Conservation (phyloP, 306 rosid genomes). For the Lathyrus tuberosus region DNA sequence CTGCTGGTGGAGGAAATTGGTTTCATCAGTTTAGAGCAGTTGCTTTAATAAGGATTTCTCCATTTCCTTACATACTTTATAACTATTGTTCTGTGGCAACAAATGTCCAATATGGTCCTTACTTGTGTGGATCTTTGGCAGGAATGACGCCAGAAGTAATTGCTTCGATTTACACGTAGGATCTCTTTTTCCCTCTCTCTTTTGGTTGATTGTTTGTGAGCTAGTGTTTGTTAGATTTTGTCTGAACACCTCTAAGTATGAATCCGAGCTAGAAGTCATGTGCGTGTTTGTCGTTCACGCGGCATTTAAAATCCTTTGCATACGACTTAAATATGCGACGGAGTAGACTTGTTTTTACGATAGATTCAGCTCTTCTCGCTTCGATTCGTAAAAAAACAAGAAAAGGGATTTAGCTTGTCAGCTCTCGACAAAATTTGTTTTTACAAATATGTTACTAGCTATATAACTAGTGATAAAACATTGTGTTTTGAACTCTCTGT, state of each 20-base stretch:
- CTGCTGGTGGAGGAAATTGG: conserved; percentile 92
- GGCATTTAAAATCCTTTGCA: no score
- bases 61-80: conserved; percentile 85
- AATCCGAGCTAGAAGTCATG: no score
- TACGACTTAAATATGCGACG: no score
- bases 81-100: conserved; percentile 94
- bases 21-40: conserved; percentile 87
- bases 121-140: conserved; percentile 78
- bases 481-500: conserved; percentile 12
- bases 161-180: conserved; percentile 85
- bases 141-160: conserved; percentile 85
- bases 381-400: no score
- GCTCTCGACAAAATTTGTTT: no score
- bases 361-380: no score
- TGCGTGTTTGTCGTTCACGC: no score
- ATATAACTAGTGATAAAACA: conserved; percentile 1
- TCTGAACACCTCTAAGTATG: no score
- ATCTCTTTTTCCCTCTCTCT: conserved; percentile 36
- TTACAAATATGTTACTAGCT: not conserved
- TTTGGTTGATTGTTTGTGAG: not conserved
- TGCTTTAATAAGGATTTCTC: conserved; percentile 85
- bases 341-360: no score
- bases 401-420: no score
- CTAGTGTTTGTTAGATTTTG: no score
- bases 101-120: conserved; percentile 81